Base-by-base conservation (phyloP, 129 eudicot genomes). In the Erigeron canadensis region DNA sequence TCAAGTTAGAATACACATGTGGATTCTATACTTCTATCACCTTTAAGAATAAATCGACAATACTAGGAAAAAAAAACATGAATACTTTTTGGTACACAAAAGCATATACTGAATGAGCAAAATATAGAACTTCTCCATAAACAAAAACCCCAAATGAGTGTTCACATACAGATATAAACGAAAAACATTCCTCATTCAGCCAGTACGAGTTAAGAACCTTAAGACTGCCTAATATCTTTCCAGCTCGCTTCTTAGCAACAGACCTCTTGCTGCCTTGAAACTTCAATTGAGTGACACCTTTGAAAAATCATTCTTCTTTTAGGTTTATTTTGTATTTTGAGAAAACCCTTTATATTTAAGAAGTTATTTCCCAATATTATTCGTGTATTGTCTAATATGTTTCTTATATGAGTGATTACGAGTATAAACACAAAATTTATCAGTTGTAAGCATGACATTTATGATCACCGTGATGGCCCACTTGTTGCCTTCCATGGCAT, bases 171-270 rank as follows among this genome's bases (percentile, higher is more conserved):
- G 12, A 47, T 57, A 34, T 44, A 3, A 10, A n/a, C 46, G n/a
- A 69, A 28, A 63, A 11, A 37, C 61, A 58, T 55, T 86, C 91
- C 92, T 84, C 89, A 51, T 89, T 89, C 54, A 84, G 78, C 88
- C 85, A 81, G 81, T 82, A 85, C 0, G 86, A 87, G 72, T 90
- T 90, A 22, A 90, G 87, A 72, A 90, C 97, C 79, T 84, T 90
- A 40, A 90, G 87, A 43, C 97, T 95, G 44, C 95, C 95, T 51
- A 89, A 69, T 41, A 84, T 87, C 81, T 91, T 72, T 2, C 96
- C 96, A 51, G 91, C 96, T 71, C 96, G 81, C 59, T 88, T 91
- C 75, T 88, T 91, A 7, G 96, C 96, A 74, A 88, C 96, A 0
- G 88, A 86, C 37, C 91, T 73, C 76, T 86, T 86, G 84, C 91